A percentile compares a stretch with the other conserved stretches of the same genome.
Conservation (phyloP, 495 filamentous ascomycete genomes). For the Jackrogersella multiformis region DNA sequence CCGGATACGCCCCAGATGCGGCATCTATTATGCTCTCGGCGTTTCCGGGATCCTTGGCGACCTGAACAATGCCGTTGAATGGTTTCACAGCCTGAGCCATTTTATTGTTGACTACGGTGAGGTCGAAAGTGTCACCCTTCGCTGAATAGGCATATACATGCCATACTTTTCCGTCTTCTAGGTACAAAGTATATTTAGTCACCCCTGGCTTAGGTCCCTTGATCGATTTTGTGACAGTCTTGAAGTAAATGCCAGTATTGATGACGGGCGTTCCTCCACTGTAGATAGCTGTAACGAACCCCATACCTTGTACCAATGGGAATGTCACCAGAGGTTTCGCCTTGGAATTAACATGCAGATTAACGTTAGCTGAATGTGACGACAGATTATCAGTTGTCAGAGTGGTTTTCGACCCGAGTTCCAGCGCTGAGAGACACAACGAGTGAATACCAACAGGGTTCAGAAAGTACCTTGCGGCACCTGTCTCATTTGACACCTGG, state of each 20-base stretch:
- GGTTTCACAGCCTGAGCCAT: slow-evolving; percentile 52
- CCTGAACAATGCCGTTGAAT: slow-evolving; percentile 77
- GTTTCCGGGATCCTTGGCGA: slow-evolving; percentile 73
- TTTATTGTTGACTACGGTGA: slow-evolving; percentile 58
- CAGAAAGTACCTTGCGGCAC: slow-evolving; percentile 75
- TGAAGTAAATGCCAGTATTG: slow-evolving; percentile 77
- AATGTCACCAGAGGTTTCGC: slow-evolving; percentile 70
- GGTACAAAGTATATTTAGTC: slow-evolving; percentile 77
- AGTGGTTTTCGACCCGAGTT: slow-evolving; percentile 67
- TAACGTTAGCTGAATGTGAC: slow-evolving; percentile 77
- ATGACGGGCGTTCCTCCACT: slow-evolving; percentile 72
- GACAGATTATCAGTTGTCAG: slow-evolving; percentile 70
- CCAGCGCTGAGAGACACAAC: slow-evolving; percentile 77
- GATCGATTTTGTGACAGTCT: slow-evolving; percentile 68
- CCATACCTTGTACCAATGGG: slow-evolving; percentile 91
- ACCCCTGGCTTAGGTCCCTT: slow-evolving; percentile 66
- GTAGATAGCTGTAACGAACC: slow-evolving; percentile 84
- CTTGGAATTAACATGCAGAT: slow-evolving; percentile 64
- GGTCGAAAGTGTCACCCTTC: slow-evolving; percentile 53
- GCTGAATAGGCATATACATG: slow-evolving; percentile 77
- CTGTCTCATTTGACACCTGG: slow-evolving; percentile 52
- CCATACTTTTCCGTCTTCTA: slow-evolving; percentile 81
- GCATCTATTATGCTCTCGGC: slow-evolving; percentile 77
- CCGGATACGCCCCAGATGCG: slow-evolving; percentile 78
- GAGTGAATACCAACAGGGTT: slow-evolving; percentile 86